Conservation (phyloP, 768 basidiomycete genomes). For the Amanita pseudoporphyria region DNA sequence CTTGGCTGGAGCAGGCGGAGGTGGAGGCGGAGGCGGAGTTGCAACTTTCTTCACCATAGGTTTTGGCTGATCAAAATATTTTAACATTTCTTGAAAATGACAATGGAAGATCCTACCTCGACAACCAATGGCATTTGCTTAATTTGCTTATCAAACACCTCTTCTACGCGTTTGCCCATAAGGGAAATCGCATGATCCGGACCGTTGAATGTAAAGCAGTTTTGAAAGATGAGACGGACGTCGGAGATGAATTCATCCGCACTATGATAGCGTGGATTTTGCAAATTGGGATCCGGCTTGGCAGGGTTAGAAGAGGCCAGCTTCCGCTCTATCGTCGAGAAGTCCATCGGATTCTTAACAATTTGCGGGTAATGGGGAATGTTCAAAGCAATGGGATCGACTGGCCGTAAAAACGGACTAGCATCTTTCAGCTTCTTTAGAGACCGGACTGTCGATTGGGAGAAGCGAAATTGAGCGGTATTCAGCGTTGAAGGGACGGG, state of each 20-base stretch:
- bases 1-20: constrained; percentile 36
- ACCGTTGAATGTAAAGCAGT: constrained; percentile 89
- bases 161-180: constrained; percentile 79
- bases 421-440: constrained; percentile 86
- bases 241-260: constrained; percentile 80
- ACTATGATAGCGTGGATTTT: constrained; percentile 67
- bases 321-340: constrained; percentile 87
- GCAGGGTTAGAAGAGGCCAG: constrained; percentile 66
- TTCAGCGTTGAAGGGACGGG: constrained; percentile 39
- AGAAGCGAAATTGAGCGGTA: constrained; percentile 68
- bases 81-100: background rate
- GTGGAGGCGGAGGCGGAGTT: constrained; percentile 35
- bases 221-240: constrained; percentile 81
- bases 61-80: constrained; percentile 20
- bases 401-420: constrained; percentile 72
- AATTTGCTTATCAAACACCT: constrained; percentile 80
- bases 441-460: constrained; percentile 63
- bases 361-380: constrained; percentile 85
- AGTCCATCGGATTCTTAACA: constrained; percentile 90
- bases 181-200: constrained; percentile 69
- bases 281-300: constrained; percentile 62
- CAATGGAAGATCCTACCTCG: constrained; percentile 44
- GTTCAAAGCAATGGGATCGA: constrained; percentile 76
- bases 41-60: constrained; percentile 35
- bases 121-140: constrained; percentile 71